phyloP scores from a whole-genome alignment of 768 basidiomycete species.

The Auricularia sp. region DNA sequence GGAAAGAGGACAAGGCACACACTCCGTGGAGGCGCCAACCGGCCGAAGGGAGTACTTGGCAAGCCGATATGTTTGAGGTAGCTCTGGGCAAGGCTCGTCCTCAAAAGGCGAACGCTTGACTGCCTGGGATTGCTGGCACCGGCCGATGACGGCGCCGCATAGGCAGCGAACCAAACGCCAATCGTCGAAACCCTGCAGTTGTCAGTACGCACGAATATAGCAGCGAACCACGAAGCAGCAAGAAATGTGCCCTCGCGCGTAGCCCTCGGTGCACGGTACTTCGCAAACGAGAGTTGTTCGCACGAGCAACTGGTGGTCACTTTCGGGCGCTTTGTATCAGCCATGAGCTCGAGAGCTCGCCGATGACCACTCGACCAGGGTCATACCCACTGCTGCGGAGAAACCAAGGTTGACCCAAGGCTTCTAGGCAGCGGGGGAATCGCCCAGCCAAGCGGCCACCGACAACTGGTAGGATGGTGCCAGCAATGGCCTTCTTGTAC shows the following conservation, averaged over 20 bases:
- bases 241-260: conserved; percentile 70
- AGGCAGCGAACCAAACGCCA: conserved; percentile 63
- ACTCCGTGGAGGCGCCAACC: conserved; percentile 52
- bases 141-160: conserved; percentile 77
- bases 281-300: conserved; percentile 79
- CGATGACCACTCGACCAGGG: conserved; percentile 18
- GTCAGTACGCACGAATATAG: conserved; percentile 8
- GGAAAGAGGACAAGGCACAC: conserved; percentile 21
- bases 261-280: conserved; percentile 76
- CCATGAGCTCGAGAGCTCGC: conserved; percentile 42
- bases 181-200: conserved; percentile 31
- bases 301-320: conserved; percentile 40
- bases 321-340: conserved; percentile 97
- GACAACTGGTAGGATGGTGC: conserved; percentile 49
- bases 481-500: conserved; percentile 90
- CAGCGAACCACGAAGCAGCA: conserved; percentile 11
- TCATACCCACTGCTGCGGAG: conserved; percentile 19
- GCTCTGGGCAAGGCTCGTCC: neutral
- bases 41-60: conserved; percentile 80
- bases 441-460: conserved; percentile 12
- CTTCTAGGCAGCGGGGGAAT: conserved; percentile 28
- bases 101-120: neutral
- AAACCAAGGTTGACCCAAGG: conserved; percentile 44
- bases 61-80: conserved; percentile 41
- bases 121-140: conserved; percentile 45